These are phyloP conservation scores for Rhododendron simsii DNA, from an alignment of 148 eudicot genomes.

Conservation along the genomic window DNA sequence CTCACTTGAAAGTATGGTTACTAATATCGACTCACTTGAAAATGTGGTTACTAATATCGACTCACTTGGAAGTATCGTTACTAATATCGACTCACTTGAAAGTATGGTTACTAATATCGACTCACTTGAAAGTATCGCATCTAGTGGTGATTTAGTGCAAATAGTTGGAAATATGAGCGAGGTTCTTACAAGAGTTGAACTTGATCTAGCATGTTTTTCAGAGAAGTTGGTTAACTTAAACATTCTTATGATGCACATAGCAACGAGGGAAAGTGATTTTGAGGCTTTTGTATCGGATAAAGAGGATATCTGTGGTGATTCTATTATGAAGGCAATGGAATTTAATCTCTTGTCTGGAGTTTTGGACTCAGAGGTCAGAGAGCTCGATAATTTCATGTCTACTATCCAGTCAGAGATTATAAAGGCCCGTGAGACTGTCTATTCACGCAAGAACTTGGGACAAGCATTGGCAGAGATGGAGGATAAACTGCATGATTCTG, in stretches of 20 bases:
- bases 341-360: conserved; percentile 70
- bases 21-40: conserved; percentile 23
- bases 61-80: conserved; percentile 23
- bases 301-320: conserved; percentile 30
- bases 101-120: conserved; percentile 22
- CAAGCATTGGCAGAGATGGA: conserved; percentile 34
- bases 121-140: conserved; percentile 30
- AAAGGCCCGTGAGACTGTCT: conserved; percentile 33
- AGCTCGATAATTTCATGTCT: conserved; percentile 41
- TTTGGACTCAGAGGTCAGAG: conserved; percentile 67
- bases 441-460: conserved; percentile 42
- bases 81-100: conserved; percentile 27
- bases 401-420: conserved; percentile 43
- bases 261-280: conserved; percentile 70
- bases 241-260: conserved; percentile 73
- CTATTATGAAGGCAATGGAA: conserved; percentile 54
- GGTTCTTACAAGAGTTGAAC: conserved; percentile 49
- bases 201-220: conserved; percentile 60
- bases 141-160: conserved; percentile 36
- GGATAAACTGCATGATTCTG: conserved; percentile 57
- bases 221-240: conserved; percentile 83
- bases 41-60: conserved; percentile 24
- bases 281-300: conserved; percentile 54
- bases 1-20: conserved; percentile 21
- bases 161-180: conserved; percentile 37